A percentile compares a stretch with the other conserved stretches of the same genome.
These are phyloP conservation scores for Xylariaceae sp. DNA, from an alignment of 2,329 filamentous ascomycete species.

Conservation along the genomic window DNA sequence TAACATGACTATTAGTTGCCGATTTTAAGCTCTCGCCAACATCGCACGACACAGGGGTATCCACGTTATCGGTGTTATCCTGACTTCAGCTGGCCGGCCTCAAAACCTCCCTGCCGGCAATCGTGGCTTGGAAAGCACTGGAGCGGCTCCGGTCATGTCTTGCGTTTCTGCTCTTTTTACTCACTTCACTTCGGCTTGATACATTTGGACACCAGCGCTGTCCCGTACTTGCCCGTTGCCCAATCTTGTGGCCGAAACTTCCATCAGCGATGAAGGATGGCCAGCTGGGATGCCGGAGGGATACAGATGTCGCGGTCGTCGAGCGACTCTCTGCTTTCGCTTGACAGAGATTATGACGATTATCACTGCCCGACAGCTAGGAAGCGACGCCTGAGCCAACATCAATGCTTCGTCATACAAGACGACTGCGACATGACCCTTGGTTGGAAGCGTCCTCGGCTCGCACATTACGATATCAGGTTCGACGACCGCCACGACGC, in stretches of 20 bases:
- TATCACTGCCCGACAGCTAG: conserved; percentile 29
- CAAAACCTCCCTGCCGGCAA: neutral
- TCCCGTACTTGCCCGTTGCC: conserved; percentile 1
- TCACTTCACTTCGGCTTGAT: neutral
- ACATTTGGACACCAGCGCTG: neutral
- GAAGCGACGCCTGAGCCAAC: conserved; percentile 36
- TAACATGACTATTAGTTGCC: neutral
- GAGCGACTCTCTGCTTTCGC: conserved; percentile 27
- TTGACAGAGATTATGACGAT: conserved; percentile 14
- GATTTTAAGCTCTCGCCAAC: neutral
- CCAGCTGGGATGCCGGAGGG: conserved; percentile 28
- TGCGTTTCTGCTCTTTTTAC: neutral
- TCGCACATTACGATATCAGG: conserved; percentile 9
- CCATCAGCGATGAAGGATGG: conserved; percentile 32
- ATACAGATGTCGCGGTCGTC: conserved; percentile 29
- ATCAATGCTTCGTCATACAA: conserved; percentile 27
- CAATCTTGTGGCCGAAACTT: conserved; percentile 10
- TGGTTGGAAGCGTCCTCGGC: conserved; percentile 25
- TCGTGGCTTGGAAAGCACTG: neutral
- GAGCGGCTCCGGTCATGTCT: neutral
- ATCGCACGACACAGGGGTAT: neutral
- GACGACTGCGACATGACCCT: conserved; percentile 34
- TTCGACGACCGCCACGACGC: conserved; percentile 12
- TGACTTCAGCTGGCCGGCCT: neutral
- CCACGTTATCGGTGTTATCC: neutral